Conservation (phyloP, 768 basidiomycete species). For the Termitomyces sp. region DNA sequence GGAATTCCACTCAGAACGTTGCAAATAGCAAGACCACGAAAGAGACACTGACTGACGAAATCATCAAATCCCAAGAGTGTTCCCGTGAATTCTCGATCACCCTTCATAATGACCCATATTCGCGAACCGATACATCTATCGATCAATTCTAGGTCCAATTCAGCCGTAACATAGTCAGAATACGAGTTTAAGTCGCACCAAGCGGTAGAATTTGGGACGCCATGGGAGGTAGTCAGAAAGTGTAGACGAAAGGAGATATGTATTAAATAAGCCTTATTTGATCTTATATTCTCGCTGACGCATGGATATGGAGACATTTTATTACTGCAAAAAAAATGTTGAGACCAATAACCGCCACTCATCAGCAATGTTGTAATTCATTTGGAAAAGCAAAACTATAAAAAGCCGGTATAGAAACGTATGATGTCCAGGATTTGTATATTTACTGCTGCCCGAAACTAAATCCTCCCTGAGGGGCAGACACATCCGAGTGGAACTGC, state of each 20-base stretch:
- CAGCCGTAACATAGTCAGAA: background rate
- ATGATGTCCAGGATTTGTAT: background rate
- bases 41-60: conserved; percentile 87
- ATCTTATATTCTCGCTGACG: too few relatives aligned
- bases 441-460: conserved; percentile 73
- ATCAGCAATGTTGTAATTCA: background rate
- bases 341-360: too few relatives aligned
- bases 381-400: conserved; percentile 12
- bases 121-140: conserved; percentile 96
- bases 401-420: conserved; percentile 6
- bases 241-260: background rate
- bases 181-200: conserved; percentile 40
- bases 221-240: conserved; percentile 43
- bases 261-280: too few relatives aligned
- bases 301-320: too few relatives aligned
- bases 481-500: conserved; percentile 82
- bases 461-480: conserved; percentile 93
- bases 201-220: conserved; percentile 94
- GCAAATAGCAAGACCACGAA: background rate
- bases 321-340: background rate
- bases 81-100: conserved; percentile 94
- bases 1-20: background rate
- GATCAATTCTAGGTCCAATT: conserved; percentile 68
- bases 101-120: conserved; percentile 99
- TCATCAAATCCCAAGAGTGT: conserved; percentile 96